Evolutionary conservation across 306 rosid species (phyloP).

Genomic region (Cicer arietinum): DNA sequence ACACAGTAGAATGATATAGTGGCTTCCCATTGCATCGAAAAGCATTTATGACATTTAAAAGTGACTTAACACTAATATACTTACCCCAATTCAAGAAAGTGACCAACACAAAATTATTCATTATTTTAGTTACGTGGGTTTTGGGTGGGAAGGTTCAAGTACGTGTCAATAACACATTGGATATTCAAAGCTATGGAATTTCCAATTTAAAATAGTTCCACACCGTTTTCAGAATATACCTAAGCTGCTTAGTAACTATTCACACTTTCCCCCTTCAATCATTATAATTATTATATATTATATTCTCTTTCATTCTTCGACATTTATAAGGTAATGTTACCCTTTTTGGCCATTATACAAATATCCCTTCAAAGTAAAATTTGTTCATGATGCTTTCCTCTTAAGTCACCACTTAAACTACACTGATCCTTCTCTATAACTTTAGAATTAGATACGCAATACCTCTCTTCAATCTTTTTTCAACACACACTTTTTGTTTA

Average conservation of each 20-base stretch:
- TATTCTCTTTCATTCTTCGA: slow-evolving; percentile 36
- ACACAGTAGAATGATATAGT: slow-evolving; percentile 1
- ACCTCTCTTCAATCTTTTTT: too few species aligned
- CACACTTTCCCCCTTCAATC: slow-evolving; percentile 36
- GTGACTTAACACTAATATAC: slow-evolving; percentile 11
- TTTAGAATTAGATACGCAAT: too few species aligned
- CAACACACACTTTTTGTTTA: too few species aligned
- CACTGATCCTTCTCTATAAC: too few species aligned
- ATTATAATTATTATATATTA: slow-evolving; percentile 34
- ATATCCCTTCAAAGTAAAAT: not conserved
- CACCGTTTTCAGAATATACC: slow-evolving; percentile 13
- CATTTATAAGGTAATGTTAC: slow-evolving; percentile 44
- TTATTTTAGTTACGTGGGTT: slow-evolving; percentile 25
- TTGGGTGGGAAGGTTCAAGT: slow-evolving; percentile 11
- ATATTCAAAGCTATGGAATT: not conserved
- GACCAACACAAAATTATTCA: slow-evolving; percentile 25
- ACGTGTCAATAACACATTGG: slow-evolving; percentile 29
- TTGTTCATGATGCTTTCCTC: not conserved
- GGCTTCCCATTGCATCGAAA: slow-evolving; percentile 38
- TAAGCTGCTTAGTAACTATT: not conserved
- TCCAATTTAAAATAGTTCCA: slow-evolving; percentile 11
- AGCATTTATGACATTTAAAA: slow-evolving; percentile 25
- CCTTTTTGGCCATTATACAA: slow-evolving; percentile 15
- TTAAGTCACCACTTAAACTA: not conserved
- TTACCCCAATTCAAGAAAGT: slow-evolving; percentile 45